phyloP scores from a whole-genome alignment of 2,329 filamentous ascomycete species.

The Colletotrichum sp. region DNA sequence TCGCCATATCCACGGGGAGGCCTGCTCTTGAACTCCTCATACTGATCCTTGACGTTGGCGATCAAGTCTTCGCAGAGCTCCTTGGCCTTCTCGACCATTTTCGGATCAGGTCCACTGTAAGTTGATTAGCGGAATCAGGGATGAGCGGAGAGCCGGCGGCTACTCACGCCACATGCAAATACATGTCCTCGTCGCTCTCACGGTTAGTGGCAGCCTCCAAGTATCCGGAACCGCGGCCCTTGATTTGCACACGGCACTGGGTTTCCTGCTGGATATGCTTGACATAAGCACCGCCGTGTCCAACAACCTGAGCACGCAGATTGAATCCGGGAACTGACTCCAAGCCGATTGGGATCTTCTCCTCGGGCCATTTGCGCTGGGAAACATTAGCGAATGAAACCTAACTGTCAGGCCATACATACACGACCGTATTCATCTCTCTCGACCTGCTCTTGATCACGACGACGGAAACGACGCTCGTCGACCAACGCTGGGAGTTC shows the following conservation, averaged over 20 bases:
- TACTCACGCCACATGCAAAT: conserved; percentile 85
- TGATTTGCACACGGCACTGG: conserved; percentile 95
- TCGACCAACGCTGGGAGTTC: conserved; percentile 95
- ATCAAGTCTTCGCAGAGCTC: conserved; percentile 89
- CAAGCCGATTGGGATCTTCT: conserved; percentile 88
- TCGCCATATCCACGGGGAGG: conserved; percentile 70
- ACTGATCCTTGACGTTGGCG: conserved; percentile 84
- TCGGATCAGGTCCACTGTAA: conserved; percentile 79
- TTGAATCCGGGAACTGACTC: conserved; percentile 96
- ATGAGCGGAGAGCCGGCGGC: not conserved
- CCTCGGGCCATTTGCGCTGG: conserved; percentile 98
- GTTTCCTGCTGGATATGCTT: conserved; percentile 98
- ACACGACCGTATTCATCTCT: conserved; percentile 90
- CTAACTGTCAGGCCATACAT: conserved; percentile 35
- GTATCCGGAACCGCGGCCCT: conserved; percentile 93
- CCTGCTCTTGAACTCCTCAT: conserved; percentile 87
- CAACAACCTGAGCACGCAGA: conserved; percentile 92
- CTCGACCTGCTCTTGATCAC: conserved; percentile 81
- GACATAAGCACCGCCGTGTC: conserved; percentile 91
- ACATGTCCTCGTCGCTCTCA: conserved; percentile 97
- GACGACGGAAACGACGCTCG: conserved; percentile 86
- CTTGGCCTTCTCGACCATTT: conserved; percentile 86
- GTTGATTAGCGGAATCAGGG: conserved; percentile 32
- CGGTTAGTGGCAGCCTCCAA: conserved; percentile 85
- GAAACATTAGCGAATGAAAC: conserved; percentile 16